phyloP scores from a whole-genome alignment of 768 basidiomycete species.

The Lyophyllum decastes region DNA sequence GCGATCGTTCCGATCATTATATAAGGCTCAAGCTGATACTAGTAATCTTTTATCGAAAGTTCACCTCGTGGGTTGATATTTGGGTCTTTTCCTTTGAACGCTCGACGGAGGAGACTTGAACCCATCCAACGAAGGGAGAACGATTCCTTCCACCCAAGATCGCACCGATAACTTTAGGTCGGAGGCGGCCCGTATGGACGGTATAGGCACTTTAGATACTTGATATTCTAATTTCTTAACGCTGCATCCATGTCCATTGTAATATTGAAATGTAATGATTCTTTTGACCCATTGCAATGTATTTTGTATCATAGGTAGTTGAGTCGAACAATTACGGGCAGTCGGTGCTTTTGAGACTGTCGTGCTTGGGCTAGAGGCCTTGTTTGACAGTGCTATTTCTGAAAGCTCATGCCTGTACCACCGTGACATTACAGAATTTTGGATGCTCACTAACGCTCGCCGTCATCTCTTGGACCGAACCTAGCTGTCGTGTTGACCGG shows the following conservation, averaged over 20 bases:
- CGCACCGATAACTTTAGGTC: constrained; percentile 49
- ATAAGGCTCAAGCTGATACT: constrained; percentile 24
- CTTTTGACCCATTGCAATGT: too few relatives aligned
- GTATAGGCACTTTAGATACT: constrained; percentile 28
- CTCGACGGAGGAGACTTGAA: constrained; percentile 55
- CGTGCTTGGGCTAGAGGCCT: not conserved
- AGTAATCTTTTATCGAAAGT: constrained; percentile 53
- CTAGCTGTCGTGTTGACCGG: not conserved
- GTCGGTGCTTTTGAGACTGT: too few relatives aligned
- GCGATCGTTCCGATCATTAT: constrained; percentile 16
- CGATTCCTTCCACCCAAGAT: constrained; percentile 54
- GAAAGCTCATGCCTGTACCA: not conserved
- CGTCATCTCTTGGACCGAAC: not conserved
- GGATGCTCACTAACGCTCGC: not conserved
- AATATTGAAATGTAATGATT: not conserved
- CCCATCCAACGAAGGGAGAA: constrained; percentile 57
- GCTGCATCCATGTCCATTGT: too few relatives aligned
- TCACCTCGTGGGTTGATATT: constrained; percentile 74
- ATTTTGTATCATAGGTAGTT: too few relatives aligned
- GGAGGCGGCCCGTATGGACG: constrained; percentile 69
- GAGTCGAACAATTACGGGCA: too few relatives aligned
- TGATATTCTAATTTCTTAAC: too few relatives aligned
- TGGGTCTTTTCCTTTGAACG: constrained; percentile 47
- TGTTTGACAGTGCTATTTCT: not conserved
- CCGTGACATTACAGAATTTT: not conserved